Evolutionary conservation across 495 filamentous ascomycete genomes (phyloP), one percentile per base, ranked within the genome.

Genomic region (Xylaria cubensis): DNA sequence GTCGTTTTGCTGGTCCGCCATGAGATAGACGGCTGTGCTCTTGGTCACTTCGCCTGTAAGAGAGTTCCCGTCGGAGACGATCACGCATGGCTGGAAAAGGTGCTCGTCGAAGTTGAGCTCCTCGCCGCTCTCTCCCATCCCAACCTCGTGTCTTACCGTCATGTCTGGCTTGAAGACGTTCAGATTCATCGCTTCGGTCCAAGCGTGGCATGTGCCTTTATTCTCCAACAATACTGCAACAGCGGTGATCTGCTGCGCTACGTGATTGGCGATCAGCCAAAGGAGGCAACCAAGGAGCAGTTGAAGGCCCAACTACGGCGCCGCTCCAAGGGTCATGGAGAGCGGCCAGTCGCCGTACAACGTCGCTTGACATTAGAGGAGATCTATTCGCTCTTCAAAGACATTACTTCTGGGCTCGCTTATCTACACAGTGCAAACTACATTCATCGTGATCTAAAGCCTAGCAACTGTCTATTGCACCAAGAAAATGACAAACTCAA

Each of bases 151-250:
- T 96, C 94, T 0, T 99, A 99, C 79, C 91, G 95, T 8, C 95
- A 97, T 81, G 95, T 97, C 41, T 99, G 96, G 96, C 88, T 99
- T 24, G 95, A 99, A 80, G 91, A 97, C 79, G 89, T 92, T 63
- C 89, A 93, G 75, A 87, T 95, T 26, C 95, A 88, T 73, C 84
- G 87, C 3, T 99, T 98, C 77, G 92, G 94, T 4, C 96, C 97
- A 0, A 96, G 90, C 75, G 94, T 98, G 0, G 93, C 94, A 8
- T 98, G 95, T 75, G 94, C 94, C 21, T 99, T 97, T 77, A 99
- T 99, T 58, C 88, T 99, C 4, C 96, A 99, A 76, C 94, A 99
- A 78, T 98, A 97, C 75, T 99, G 96, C 84, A 97, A 98, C 79
- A 86, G 89, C 10, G 96, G 96, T n/a, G 96, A 98, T 79, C 85